These are phyloP conservation scores for Boletales sp. DNA, from an alignment of 768 basidiomycete genomes.

Conservation along the genomic window DNA sequence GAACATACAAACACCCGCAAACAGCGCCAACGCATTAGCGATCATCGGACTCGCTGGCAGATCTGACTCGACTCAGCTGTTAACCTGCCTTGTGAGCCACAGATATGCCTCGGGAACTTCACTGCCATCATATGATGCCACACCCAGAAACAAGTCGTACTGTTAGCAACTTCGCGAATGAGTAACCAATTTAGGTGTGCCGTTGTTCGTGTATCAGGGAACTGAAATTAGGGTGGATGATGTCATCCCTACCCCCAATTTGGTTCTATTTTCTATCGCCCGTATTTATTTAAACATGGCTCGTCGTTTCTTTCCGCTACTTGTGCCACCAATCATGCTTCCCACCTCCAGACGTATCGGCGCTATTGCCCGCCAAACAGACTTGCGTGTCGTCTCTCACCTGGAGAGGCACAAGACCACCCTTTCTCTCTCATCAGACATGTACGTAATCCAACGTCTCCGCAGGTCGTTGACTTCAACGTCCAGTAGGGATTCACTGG, in stretches of 20 bases:
- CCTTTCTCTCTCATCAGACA: conserved; percentile 29
- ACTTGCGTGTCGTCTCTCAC: conserved; percentile 31
- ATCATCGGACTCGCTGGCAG: no score
- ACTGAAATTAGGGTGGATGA: conserved; percentile 15
- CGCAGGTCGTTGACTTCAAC: conserved; percentile 32
- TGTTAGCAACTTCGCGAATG: neutral
- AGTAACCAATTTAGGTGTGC: neutral
- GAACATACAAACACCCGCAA: neutral
- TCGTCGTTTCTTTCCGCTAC: neutral
- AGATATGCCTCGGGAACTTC: no score
- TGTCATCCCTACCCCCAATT: conserved; percentile 15
- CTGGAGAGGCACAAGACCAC: conserved; percentile 27
- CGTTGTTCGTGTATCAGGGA: neutral
- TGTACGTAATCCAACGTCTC: conserved; percentile 38
- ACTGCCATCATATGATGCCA: no score
- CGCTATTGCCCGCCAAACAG: conserved; percentile 38
- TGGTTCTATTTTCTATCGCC: neutral
- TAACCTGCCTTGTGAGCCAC: no score
- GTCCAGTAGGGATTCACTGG: conserved; percentile 21
- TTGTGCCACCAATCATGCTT: conserved; percentile 8
- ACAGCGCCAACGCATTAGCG: neutral
- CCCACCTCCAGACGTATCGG: conserved; percentile 33
- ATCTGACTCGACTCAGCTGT: no score
- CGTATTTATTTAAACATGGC: conserved; percentile 5
- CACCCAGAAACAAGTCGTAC: no score